Conservation (phyloP, 345 rosid species). For the Bretschneidera sinensis region DNA sequence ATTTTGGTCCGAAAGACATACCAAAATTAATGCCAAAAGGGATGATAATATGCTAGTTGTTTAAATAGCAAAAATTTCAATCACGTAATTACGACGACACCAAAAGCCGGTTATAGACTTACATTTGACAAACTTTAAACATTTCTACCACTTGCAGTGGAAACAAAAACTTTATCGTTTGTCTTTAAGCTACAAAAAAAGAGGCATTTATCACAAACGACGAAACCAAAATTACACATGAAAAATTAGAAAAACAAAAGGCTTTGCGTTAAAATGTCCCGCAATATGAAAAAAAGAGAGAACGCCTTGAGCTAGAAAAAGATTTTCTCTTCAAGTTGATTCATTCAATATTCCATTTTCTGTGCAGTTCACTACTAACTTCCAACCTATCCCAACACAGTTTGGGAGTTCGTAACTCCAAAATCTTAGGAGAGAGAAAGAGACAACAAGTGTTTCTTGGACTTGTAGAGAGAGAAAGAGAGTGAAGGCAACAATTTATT, state of each 20-base stretch:
- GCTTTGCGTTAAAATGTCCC: too few species aligned
- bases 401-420: not conserved
- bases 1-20: too few species aligned
- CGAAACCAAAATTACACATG: not conserved
- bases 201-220: not conserved
- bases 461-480: not conserved
- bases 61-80: too few species aligned
- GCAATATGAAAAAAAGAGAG: not conserved
- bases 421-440: not conserved
- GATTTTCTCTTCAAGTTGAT: conserved; percentile 3
- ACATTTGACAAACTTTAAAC: too few species aligned
- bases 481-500: conserved; percentile 25
- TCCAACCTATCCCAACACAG: not conserved
- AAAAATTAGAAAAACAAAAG: not conserved
- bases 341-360: not conserved
- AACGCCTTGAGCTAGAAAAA: not conserved
- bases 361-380: not conserved
- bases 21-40: too few species aligned
- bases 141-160: too few species aligned
- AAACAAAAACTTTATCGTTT: too few species aligned
- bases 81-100: too few species aligned
- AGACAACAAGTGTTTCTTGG: too few species aligned
- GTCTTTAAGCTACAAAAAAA: not conserved
- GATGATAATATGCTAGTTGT: too few species aligned
- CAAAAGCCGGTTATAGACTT: too few species aligned